Base-by-base conservation (phyloP, 2,329 filamentous ascomycete species). In the Botrytis fragariae region DNA sequence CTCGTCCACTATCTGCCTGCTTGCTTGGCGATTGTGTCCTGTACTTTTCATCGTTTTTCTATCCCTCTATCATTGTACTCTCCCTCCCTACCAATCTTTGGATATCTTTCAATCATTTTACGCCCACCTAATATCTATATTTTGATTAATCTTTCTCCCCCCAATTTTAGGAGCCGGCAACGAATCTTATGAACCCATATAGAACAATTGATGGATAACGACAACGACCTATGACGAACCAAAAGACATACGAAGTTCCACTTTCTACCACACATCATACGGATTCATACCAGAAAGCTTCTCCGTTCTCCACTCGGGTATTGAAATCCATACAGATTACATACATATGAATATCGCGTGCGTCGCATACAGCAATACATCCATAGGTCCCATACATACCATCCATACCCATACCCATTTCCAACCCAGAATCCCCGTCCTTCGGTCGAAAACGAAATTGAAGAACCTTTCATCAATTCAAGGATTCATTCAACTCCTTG, bases 381-480 rank as follows among this genome's bases (percentile, higher is more conserved):
- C 48, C n/a, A 59, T 9, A 69, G 18, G n/a, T 42, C 67, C 51
- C 63, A 44, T 32, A 18, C 63, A 44, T 59, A 32, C 25, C 64
- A 54, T n/a, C 16, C 39, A 22, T 16, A 45, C 3, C 48, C 65
- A 67, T 18, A 37, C 48, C 48, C 48, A 54, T 54, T 54, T n/a
- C 48, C 48, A 42, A 65, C 32, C 20, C 22, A 65, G 63, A 68
- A 68, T 57, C 65, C 65, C 48, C 65, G 65, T 68, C 48, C 4
- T 68, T 57, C 48, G 48, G 16, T 42, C 48, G 64, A 68, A 68
- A 68, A 42, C 64, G 48, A 68, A 68, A 68, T 68, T 68, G 64
- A 51, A 39, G 42, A 63, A 39, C 60, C 60, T 25, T 22, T 42
- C 44, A 29, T 12, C 45, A 35, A 51, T 51, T 64, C 60, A 44